phyloP scores from a whole-genome alignment of 1,284 basidiomycete species.

The Polyporus tsugae region DNA sequence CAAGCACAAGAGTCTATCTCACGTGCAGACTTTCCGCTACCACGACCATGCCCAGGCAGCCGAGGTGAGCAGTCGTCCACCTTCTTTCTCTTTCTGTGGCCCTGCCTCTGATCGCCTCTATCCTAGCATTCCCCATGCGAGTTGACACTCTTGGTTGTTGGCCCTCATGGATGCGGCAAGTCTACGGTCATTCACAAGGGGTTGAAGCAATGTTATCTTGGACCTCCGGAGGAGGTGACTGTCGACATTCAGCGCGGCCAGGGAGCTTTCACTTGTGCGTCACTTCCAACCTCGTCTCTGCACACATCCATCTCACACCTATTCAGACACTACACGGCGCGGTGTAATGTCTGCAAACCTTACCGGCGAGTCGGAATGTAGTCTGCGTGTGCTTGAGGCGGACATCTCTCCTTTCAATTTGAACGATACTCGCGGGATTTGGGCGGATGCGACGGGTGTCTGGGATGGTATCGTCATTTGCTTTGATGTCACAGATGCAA shows the following conservation, averaged over 20 bases:
- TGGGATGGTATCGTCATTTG: constrained; percentile 78
- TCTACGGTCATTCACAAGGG: constrained; percentile 75
- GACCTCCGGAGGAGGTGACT: constrained; percentile 50
- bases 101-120: neutral
- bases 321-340: constrained; percentile 57
- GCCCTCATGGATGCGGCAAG: constrained; percentile 76
- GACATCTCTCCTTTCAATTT: constrained; percentile 47
- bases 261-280: constrained; percentile 38
- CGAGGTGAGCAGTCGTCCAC: constrained; percentile 16
- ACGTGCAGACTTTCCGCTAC: constrained; percentile 37
- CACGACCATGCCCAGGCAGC: constrained; percentile 25
- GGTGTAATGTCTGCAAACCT: constrained; percentile 52
- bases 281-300: neutral
- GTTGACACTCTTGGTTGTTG: constrained; percentile 71
- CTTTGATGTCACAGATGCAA: constrained; percentile 69
- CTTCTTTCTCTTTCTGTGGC: neutral
- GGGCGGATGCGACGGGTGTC: constrained; percentile 58
- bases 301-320: neutral
- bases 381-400: constrained; percentile 65
- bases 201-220: constrained; percentile 62
- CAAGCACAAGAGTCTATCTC: constrained; percentile 40
- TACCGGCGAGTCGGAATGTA: constrained; percentile 44
- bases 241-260: constrained; percentile 35
- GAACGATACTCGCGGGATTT: constrained; percentile 36
- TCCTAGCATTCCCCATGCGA: constrained; percentile 33